Evolutionary conservation across 2,329 filamentous ascomycete species (phyloP).

Genomic region (Didymellaceae sp.): DNA sequence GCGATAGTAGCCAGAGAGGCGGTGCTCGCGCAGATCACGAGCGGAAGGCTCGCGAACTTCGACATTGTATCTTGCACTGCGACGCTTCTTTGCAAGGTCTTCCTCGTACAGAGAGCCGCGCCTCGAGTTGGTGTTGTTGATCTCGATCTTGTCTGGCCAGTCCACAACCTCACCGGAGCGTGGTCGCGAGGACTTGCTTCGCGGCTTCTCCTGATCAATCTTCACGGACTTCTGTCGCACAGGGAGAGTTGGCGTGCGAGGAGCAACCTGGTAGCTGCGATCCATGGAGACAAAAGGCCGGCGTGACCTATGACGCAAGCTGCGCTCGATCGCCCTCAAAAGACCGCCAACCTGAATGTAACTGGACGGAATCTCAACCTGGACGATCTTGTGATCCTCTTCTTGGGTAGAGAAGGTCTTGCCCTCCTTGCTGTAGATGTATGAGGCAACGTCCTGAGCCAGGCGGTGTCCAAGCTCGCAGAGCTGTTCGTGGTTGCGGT

Average conservation of each 20-base stretch:
- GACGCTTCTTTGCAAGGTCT: slow-evolving; percentile 45
- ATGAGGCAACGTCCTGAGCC: slow-evolving; percentile 54
- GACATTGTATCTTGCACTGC: slow-evolving; percentile 49
- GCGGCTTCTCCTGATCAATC: slow-evolving; percentile 39
- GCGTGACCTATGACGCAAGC: slow-evolving; percentile 44
- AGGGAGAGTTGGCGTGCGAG: slow-evolving; percentile 41
- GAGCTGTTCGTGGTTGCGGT: slow-evolving; percentile 49
- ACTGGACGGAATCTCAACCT: slow-evolving; percentile 53
- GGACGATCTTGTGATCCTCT: slow-evolving; percentile 52
- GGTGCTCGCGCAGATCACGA: slow-evolving; percentile 46
- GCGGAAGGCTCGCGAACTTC: slow-evolving; percentile 51
- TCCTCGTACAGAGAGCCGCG: slow-evolving; percentile 52
- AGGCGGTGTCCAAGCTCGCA: slow-evolving; percentile 53
- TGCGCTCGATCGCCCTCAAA: slow-evolving; percentile 52
- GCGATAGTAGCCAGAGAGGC: slow-evolving; percentile 49
- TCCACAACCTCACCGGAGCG: slow-evolving; percentile 48
- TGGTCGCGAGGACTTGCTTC: slow-evolving; percentile 38
- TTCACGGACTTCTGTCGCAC: slow-evolving; percentile 41
- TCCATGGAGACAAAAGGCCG: slow-evolving; percentile 54
- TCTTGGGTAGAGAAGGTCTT: slow-evolving; percentile 44
- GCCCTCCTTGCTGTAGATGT: slow-evolving; percentile 52
- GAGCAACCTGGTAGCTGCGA: slow-evolving; percentile 50
- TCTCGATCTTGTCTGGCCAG: slow-evolving; percentile 44
- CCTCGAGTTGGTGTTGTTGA: slow-evolving; percentile 43
- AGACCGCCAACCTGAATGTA: slow-evolving; percentile 51